Percentiles rank a stretch among this genome's conserved stretches.
These are phyloP conservation scores for Trichoderma koningiopsis DNA, from an alignment of 2,329 filamentous ascomycete species.

Conservation along the genomic window DNA sequence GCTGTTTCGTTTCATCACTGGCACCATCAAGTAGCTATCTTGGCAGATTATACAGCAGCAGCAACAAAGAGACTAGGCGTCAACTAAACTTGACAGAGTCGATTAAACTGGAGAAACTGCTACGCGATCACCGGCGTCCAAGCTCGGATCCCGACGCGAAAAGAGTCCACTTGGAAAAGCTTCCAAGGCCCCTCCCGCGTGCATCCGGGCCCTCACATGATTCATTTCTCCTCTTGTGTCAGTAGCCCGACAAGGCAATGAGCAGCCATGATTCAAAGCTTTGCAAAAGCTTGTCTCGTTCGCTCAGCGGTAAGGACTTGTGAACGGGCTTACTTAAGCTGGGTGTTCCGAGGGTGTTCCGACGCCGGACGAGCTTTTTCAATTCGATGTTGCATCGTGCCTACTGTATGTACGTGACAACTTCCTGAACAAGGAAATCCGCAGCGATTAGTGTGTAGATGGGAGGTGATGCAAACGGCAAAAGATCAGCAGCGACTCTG, in stretches of 20 bases:
- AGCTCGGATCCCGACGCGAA: not conserved
- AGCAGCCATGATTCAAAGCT: not conserved
- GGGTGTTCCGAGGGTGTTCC: not conserved
- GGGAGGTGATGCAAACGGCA: slow-evolving; percentile 5
- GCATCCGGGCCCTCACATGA: slow-evolving; percentile 20
- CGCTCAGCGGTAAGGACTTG: slow-evolving; percentile 5
- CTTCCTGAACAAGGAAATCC: slow-evolving; percentile 16
- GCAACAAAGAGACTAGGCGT: not conserved
- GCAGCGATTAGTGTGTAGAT: not conserved
- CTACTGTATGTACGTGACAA: not conserved
- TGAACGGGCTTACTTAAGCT: not conserved
- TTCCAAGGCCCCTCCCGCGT: slow-evolving; percentile 17
- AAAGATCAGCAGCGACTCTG: slow-evolving; percentile 18
- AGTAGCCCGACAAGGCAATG: not conserved
- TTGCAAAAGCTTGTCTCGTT: slow-evolving; percentile 9
- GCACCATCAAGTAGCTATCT: not conserved
- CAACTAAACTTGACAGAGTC: not conserved
- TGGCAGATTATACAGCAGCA: not conserved
- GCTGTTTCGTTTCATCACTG: not conserved
- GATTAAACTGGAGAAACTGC: slow-evolving; percentile 1
- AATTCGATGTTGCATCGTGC: not conserved
- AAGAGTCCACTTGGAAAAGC: not conserved
- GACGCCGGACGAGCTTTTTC: not conserved
- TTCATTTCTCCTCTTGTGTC: not conserved
- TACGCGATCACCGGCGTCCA: not conserved